These are phyloP conservation scores for Aristolochia californica DNA, from an alignment of 164 flowering plant species.

Conservation along the genomic window DNA sequence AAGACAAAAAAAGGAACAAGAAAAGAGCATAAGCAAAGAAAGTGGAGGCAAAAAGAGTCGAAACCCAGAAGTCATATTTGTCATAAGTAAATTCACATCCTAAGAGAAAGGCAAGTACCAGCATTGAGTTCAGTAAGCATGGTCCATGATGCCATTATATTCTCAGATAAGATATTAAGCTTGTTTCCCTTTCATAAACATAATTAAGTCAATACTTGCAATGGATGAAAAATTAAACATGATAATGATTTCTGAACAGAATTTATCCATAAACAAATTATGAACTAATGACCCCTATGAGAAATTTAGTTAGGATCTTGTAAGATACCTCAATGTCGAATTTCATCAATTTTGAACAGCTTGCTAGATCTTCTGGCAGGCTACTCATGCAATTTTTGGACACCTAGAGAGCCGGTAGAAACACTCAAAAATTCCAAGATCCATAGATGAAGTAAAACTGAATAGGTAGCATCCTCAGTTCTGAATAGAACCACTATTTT, in stretches of 20 bases:
- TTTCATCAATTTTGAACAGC: slow-evolving; percentile 69
- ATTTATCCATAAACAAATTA: no score
- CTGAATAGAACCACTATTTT: not conserved
- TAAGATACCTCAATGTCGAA: slow-evolving; percentile 74
- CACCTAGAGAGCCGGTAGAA: slow-evolving; percentile 42
- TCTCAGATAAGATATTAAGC: slow-evolving; percentile 41
- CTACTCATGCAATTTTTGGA: slow-evolving; percentile 61
- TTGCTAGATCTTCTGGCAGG: slow-evolving; percentile 66
- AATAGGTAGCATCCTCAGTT: not conserved
- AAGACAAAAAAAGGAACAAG: slow-evolving; percentile 2
- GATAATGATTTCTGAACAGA: no score
- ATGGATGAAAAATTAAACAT: no score
- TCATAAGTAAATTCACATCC: not conserved
- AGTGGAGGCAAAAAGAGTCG: not conserved
- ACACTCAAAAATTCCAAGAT: slow-evolving; percentile 2
- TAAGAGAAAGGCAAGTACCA: slow-evolving; percentile 26
- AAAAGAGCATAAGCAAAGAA: not conserved
- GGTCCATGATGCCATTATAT: slow-evolving; percentile 58
- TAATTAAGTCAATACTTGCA: slow-evolving; percentile 1
- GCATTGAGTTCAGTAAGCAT: slow-evolving; percentile 85
- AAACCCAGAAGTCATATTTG: not conserved
- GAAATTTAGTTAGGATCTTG: not conserved
- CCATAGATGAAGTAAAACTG: not conserved
- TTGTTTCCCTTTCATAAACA: slow-evolving; percentile 66
- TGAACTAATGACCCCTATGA: not conserved